Conservation (phyloP, 2,329 filamentous ascomycete species). For the Camillea tinctor region DNA sequence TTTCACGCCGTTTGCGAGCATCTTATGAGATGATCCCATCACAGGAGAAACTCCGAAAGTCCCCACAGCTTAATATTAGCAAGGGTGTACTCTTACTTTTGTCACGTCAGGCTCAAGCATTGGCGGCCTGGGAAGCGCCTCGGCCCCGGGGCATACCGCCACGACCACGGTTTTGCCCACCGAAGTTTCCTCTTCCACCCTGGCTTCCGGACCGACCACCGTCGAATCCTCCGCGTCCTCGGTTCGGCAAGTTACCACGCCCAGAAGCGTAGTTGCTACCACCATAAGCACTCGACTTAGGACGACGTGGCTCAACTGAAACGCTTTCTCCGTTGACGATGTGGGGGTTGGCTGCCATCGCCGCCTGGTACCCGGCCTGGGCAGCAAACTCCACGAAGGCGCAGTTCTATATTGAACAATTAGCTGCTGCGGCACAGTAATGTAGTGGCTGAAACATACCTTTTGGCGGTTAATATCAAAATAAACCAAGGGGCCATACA, state of each 20-base stretch:
- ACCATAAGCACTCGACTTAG: conserved; percentile 69
- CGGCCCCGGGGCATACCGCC: conserved; percentile 65
- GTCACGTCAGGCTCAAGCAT: conserved; percentile 40
- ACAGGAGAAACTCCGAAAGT: not conserved
- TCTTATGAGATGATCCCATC: conserved; percentile 4
- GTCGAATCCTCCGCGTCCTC: conserved; percentile 63
- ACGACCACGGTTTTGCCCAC: conserved; percentile 64
- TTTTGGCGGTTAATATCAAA: conserved; percentile 81
- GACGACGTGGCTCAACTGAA: conserved; percentile 83
- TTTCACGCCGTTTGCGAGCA: conserved; percentile 15
- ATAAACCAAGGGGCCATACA: conserved; percentile 69
- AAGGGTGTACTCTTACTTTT: not conserved
- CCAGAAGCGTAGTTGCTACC: conserved; percentile 62
- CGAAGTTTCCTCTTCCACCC: conserved; percentile 66
- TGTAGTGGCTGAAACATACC: conserved; percentile 50
- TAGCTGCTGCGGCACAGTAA: conserved; percentile 22
- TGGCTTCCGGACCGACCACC: conserved; percentile 60
- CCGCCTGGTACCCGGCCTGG: conserved; percentile 76
- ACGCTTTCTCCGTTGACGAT: conserved; percentile 79
- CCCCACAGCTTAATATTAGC: conserved; percentile 4
- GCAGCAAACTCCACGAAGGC: conserved; percentile 94
- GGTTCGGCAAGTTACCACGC: conserved; percentile 59
- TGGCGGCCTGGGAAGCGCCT: conserved; percentile 56
- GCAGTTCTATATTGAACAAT: conserved; percentile 66
- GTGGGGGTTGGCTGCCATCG: conserved; percentile 82